These are phyloP conservation scores for Uncinocarpus reesii DNA, from an alignment of 2,329 filamentous ascomycete species.

Conservation along the genomic window DNA sequence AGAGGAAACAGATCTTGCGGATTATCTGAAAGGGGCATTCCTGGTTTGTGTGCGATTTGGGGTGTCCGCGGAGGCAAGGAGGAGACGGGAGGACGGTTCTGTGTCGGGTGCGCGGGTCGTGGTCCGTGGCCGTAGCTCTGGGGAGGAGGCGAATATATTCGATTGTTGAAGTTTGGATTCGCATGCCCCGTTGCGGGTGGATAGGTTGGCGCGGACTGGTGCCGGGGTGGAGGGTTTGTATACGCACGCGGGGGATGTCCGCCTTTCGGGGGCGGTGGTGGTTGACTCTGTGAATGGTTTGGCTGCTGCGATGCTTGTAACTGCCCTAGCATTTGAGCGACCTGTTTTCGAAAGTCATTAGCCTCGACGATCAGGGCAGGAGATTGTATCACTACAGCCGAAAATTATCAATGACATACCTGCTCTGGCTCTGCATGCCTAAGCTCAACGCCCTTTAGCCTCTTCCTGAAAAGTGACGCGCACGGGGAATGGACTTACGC, in stretches of 20 bases:
- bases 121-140: conserved; percentile 43
- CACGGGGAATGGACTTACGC: conserved; percentile 50
- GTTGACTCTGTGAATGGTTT: background rate
- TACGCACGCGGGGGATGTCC: conserved; percentile 8
- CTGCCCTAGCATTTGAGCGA: conserved; percentile 37
- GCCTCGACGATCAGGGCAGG: background rate
- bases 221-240: conserved; percentile 5
- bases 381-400: background rate
- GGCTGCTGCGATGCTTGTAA: conserved; percentile 24
- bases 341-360: conserved; percentile 23
- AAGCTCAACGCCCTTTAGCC: conserved; percentile 14
- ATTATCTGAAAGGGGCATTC: conserved; percentile 40
- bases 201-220: conserved; percentile 10
- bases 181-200: conserved; percentile 24
- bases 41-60: conserved; percentile 30
- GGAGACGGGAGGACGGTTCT: conserved; percentile 46
- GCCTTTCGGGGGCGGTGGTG: background rate
- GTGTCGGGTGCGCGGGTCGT: conserved; percentile 43
- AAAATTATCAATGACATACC: conserved; percentile 34
- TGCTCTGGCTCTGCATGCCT: conserved; percentile 68
- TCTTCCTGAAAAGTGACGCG: conserved; percentile 5
- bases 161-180: conserved; percentile 29
- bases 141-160: conserved; percentile 36
- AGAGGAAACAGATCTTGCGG: conserved; percentile 61
- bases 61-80: conserved; percentile 59